Conservation (phyloP, 2,329 filamentous ascomycete species). For the Epichloe bromicola region DNA sequence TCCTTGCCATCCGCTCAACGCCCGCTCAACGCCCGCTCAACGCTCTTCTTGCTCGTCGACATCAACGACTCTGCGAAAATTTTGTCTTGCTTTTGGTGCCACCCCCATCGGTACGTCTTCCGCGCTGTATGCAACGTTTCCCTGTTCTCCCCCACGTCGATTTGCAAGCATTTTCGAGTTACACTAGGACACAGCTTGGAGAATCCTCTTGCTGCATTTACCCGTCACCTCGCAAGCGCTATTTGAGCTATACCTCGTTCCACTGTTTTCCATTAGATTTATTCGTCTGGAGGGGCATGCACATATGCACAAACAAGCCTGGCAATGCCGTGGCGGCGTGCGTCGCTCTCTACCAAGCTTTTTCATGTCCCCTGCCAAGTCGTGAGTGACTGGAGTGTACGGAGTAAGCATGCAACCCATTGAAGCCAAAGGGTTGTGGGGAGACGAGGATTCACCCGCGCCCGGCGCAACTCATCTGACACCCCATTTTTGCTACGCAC, state of each 20-base stretch:
- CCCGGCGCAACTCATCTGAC: background rate
- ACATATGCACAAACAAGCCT: background rate
- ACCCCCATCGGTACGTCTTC: conserved; percentile 2
- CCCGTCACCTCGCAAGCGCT: background rate
- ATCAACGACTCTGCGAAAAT: background rate
- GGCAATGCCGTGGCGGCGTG: conserved; percentile 3
- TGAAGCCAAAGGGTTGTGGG: background rate
- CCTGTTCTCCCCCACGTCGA: background rate
- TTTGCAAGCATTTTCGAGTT: background rate
- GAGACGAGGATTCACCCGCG: background rate
- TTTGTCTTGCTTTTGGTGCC: background rate
- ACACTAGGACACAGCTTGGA: background rate
- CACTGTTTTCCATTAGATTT: background rate
- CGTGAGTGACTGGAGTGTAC: background rate
- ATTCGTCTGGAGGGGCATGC: background rate
- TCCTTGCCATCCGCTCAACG: background rate
- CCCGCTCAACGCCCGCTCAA: background rate
- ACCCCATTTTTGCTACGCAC: background rate
- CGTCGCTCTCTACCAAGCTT: background rate
- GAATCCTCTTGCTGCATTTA: background rate
- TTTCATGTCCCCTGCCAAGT: background rate
- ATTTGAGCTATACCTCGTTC: background rate
- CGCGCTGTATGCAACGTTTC: background rate
- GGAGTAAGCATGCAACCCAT: background rate
- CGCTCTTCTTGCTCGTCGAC: background rate